These are phyloP conservation scores for Fusarium bulbicola DNA, from an alignment of 2,329 filamentous ascomycete species.

Conservation along the genomic window DNA sequence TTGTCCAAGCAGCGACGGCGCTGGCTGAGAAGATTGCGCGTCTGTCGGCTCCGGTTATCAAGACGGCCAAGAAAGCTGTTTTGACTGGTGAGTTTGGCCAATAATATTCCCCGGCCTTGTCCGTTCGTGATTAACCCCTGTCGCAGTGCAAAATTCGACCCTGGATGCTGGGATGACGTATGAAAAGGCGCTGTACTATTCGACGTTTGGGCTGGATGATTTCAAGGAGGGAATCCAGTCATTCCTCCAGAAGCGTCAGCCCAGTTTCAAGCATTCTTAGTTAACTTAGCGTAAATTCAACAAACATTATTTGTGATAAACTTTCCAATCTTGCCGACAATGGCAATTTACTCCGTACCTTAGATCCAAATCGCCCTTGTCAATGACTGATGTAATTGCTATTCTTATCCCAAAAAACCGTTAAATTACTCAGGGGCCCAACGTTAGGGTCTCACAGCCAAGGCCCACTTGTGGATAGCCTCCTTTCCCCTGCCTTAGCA, in stretches of 20 bases:
- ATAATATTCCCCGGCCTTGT: background rate
- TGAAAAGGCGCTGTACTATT: slow-evolving; percentile 30
- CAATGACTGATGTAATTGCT: background rate
- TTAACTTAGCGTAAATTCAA: too few species aligned
- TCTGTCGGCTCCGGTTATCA: slow-evolving; percentile 21
- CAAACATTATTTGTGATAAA: too few species aligned
- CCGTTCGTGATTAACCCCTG: background rate
- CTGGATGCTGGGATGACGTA: slow-evolving; percentile 24
- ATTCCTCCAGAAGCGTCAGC: slow-evolving; percentile 16
- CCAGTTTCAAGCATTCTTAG: slow-evolving; percentile 24
- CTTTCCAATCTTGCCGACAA: background rate
- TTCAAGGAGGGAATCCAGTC: slow-evolving; percentile 30
- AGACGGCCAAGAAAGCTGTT: slow-evolving; percentile 28
- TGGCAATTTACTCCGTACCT: background rate
- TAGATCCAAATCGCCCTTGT: background rate
- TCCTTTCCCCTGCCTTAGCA: background rate
- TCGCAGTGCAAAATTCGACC: slow-evolving; percentile 14
- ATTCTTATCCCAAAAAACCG: background rate
- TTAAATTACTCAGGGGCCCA: background rate
- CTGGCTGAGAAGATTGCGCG: slow-evolving; percentile 24
- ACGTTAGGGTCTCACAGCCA: background rate
- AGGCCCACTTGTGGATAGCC: background rate
- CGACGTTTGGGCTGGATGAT: slow-evolving; percentile 23
- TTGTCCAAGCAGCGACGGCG: slow-evolving; percentile 5
- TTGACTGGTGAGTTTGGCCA: slow-evolving; percentile 11